phyloP scores from a whole-genome alignment of 331 rosid genomes.

The Cydonia oblonga region DNA sequence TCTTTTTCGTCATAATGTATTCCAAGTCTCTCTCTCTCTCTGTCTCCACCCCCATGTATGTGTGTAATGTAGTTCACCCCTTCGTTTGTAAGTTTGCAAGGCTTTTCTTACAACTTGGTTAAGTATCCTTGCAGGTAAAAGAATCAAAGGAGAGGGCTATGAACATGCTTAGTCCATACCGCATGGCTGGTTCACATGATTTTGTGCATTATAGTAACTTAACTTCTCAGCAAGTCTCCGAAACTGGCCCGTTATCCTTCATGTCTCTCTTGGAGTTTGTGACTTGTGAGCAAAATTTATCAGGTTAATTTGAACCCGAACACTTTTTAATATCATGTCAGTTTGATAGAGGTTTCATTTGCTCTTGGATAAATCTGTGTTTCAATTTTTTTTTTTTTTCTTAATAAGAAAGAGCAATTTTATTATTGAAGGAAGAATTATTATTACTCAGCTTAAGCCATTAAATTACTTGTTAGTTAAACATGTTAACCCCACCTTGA shows the following conservation, averaged over 20 bases:
- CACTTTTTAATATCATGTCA: neutral
- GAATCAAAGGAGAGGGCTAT: slow-evolving; percentile 86
- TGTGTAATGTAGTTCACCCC: neutral
- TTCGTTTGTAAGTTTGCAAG: neutral
- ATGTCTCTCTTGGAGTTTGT: slow-evolving; percentile 72
- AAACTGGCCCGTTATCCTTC: slow-evolving; percentile 41
- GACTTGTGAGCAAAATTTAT: slow-evolving; percentile 65
- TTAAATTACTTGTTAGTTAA: neutral
- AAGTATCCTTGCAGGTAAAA: slow-evolving; percentile 50
- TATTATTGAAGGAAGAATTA: neutral
- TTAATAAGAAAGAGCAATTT: neutral
- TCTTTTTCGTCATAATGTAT: neutral
- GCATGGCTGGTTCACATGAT: slow-evolving; percentile 43
- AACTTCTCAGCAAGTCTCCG: slow-evolving; percentile 42
- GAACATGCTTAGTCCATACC: slow-evolving; percentile 71
- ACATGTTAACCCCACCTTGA: neutral
- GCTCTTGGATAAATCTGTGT: neutral
- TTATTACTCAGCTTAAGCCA: neutral
- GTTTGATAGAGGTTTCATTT: neutral
- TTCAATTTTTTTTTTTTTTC: neutral
- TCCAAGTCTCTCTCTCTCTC: neutral
- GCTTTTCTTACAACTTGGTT: neutral
- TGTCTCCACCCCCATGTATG: neutral
- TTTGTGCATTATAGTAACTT: slow-evolving; percentile 26
- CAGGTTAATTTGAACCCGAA: slow-evolving; percentile 49